Conservation (phyloP, 2,329 filamentous ascomycete species). For the Fusarium nurragi region DNA sequence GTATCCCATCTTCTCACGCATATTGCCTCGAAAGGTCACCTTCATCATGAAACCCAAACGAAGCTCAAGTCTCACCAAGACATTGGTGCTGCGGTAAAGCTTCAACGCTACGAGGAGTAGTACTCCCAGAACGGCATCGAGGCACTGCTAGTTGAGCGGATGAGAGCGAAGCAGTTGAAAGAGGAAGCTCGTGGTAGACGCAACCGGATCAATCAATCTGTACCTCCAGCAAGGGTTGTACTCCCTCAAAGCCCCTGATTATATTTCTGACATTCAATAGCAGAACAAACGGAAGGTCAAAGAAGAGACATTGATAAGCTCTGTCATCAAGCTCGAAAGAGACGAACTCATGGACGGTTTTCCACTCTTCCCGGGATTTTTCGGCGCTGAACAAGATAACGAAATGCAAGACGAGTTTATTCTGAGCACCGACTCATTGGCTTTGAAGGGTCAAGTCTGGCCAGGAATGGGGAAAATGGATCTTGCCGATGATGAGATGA, state of each 20-base stretch:
- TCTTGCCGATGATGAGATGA: constrained; percentile 77
- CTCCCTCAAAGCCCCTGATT: neutral
- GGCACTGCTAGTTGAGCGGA: constrained; percentile 77
- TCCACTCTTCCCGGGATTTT: constrained; percentile 45
- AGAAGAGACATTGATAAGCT: constrained; percentile 30
- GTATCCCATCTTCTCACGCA: constrained; percentile 92
- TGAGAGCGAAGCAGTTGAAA: constrained; percentile 79
- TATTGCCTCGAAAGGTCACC: constrained; percentile 89
- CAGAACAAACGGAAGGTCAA: constrained; percentile 47
- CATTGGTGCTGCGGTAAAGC: constrained; percentile 65
- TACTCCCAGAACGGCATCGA: constrained; percentile 77
- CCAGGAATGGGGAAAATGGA: constrained; percentile 86
- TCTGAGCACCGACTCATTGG: constrained; percentile 46
- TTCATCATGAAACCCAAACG: constrained; percentile 84
- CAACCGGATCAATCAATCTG: constrained; percentile 38
- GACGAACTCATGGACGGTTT: constrained; percentile 41
- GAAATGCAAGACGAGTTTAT: constrained; percentile 45
- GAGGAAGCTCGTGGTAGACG: constrained; percentile 64
- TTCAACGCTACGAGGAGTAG: constrained; percentile 81
- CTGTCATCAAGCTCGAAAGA: constrained; percentile 45
- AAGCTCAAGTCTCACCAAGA: constrained; percentile 77
- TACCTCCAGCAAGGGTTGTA: constrained; percentile 37
- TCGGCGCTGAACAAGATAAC: constrained; percentile 43
- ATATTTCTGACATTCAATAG: constrained; percentile 22
- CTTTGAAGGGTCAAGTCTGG: constrained; percentile 77